These are phyloP conservation scores for Colletotrichum musicola DNA, from an alignment of 2,329 filamentous ascomycete genomes.

Conservation along the genomic window DNA sequence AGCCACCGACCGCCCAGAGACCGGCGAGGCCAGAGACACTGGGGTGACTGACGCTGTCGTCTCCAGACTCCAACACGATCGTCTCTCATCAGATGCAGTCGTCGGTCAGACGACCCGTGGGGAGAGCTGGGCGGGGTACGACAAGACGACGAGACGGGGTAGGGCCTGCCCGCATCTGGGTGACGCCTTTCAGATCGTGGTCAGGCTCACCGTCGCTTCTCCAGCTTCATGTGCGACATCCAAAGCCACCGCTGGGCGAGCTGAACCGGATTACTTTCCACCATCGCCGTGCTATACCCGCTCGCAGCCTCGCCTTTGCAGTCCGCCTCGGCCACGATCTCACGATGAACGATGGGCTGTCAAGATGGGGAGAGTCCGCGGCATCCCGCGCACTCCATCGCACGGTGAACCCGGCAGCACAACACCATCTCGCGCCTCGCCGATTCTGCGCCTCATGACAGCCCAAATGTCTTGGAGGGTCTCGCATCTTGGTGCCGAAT, in stretches of 20 bases:
- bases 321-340: conserved; percentile 25
- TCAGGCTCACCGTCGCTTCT: conserved; percentile 14
- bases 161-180: conserved; percentile 1
- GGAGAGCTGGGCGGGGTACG: conserved; percentile 4
- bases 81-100: conserved; percentile 6
- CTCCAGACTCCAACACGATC: not conserved
- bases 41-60: not conserved
- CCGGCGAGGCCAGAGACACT: not conserved
- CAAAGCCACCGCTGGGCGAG: not conserved
- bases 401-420: conserved; percentile 17
- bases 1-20: not conserved
- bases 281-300: not conserved
- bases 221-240: conserved; percentile 21
- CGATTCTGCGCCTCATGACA: conserved; percentile 24
- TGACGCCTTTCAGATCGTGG: conserved; percentile 4
- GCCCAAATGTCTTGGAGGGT: not conserved
- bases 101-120: conserved; percentile 22
- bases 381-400: conserved; percentile 6
- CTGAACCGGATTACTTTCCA: not conserved
- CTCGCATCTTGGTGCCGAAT: conserved; percentile 4
- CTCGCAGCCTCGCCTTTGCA: not conserved
- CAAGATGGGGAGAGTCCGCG: not conserved
- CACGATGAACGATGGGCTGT: conserved; percentile 22
- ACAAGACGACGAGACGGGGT: not conserved
- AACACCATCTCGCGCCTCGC: conserved; percentile 6